Evolutionary conservation across 192 early-diverging fungal species (phyloP), one percentile per base, ranked within the genome.

Genomic region (Dimargaris cristalligena): DNA sequence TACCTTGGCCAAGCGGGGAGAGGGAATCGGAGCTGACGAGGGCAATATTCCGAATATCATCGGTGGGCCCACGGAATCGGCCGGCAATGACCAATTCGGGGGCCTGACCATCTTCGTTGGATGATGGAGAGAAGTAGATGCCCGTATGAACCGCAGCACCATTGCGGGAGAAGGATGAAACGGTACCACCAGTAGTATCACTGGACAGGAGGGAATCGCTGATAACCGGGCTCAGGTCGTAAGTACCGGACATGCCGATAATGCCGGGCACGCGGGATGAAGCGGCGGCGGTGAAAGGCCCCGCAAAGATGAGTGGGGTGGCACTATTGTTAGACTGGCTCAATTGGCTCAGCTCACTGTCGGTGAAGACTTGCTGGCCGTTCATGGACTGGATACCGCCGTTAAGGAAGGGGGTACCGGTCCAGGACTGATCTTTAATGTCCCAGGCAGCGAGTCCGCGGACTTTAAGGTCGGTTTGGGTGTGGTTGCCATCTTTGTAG

Each of bases 31-130:
- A 54, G 8, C 67, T 44, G 10, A 64, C 29, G 23, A 81, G 66
- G 20, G 65, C 66, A 13, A 80, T 66, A 34, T 78, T 67, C 26
- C 67, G 70, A 4, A 70, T 60, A 3, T 57, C 57, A 23, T 64
- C 68, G 47, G 66, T 65, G 34, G 60, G 63, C 1, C 78, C 62
- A n/a, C 63, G 51, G 58, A 84, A 84, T 57, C 60, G 65, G 16
- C 82, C 82, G 33, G 75, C 82, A 6, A 80, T 67, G 55, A 79
- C 65, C 1, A 73, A 64, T 54, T 63, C 30, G 20, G 72, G 60
- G 18, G 67, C 62, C 22, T 70, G 30, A 46, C 51, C 67, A 29
- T 71, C 76, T 50, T 55, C 60, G 51, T 74, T 72, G 33, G 78
- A 65, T 9, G 54, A 33, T 16, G 54, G 54, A 1, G 16, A 14